These are phyloP conservation scores for Mortierella polycephala DNA, from an alignment of 371 early-diverging fungal species.

Conservation along the genomic window DNA sequence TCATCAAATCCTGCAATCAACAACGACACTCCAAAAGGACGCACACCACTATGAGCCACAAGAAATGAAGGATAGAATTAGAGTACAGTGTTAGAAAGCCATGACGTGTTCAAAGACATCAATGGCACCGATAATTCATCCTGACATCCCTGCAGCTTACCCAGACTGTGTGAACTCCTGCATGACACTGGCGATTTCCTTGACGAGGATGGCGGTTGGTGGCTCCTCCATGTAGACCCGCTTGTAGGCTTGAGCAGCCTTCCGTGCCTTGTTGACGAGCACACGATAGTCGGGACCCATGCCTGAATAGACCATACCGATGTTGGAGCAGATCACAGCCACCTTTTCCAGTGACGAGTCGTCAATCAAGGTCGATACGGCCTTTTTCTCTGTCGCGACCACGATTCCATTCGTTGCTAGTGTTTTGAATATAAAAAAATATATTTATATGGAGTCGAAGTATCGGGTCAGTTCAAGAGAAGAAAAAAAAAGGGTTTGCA, in stretches of 20 bases:
- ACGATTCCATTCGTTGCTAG: conserved; percentile 97
- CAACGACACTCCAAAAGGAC: conserved; percentile 99
- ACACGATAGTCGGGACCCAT: conserved; percentile 98
- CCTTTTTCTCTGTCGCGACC: conserved; percentile 98
- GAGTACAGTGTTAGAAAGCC: background rate
- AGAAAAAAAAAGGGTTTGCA: conserved; percentile 2
- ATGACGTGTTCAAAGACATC: background rate
- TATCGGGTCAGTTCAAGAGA: background rate
- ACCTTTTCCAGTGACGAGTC: conserved; percentile 91
- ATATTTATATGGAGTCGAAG: background rate
- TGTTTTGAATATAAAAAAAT: background rate
- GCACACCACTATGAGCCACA: conserved; percentile 86
- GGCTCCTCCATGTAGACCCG: conserved; percentile 96
- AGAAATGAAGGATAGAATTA: background rate
- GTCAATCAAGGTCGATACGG: conserved; percentile 93
- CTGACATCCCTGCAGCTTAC: conserved; percentile 55
- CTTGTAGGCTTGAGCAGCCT: conserved; percentile 95
- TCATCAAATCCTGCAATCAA: conserved; percentile 96
- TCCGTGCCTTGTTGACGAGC: conserved; percentile 94
- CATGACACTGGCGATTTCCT: conserved; percentile 96
- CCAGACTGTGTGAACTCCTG: conserved; percentile 99
- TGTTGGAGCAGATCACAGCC: conserved; percentile 87
- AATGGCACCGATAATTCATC: no score
- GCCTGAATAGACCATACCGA: conserved; percentile 98
- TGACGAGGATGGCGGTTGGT: conserved; percentile 92